phyloP scores from a whole-genome alignment of 179 eudicot species.

The Dionaea muscipula region DNA sequence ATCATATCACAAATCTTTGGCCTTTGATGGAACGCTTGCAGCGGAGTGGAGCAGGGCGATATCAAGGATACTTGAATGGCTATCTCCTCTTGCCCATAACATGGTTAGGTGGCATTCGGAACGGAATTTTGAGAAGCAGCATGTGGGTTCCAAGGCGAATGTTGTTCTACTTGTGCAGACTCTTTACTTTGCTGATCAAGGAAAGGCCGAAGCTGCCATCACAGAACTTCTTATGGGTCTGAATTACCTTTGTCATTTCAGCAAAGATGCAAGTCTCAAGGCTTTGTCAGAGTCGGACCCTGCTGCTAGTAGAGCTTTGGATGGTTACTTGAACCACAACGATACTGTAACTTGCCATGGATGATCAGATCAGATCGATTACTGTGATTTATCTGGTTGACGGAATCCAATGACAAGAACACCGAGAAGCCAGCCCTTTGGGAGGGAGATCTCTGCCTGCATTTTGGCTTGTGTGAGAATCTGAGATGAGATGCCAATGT shows the following conservation, averaged over 20 bases:
- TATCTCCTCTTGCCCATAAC: constrained; percentile 41
- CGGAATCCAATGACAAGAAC: too few species aligned
- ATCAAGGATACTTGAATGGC: constrained; percentile 33
- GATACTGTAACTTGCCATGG: constrained; percentile 24
- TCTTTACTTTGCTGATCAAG: constrained; percentile 31
- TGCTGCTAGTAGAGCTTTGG: constrained; percentile 11
- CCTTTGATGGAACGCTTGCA: constrained; percentile 27
- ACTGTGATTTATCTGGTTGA: too few species aligned
- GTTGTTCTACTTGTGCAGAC: constrained; percentile 35
- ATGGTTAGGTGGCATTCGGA: constrained; percentile 42
- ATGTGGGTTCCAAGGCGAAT: constrained; percentile 21
- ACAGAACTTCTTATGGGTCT: constrained; percentile 35
- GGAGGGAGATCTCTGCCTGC: too few species aligned
- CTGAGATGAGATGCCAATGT: too few species aligned
- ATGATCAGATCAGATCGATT: too few species aligned
- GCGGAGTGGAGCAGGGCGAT: constrained; percentile 32
- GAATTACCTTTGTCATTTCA: constrained; percentile 32
- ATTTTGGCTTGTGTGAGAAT: too few species aligned
- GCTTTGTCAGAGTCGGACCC: constrained; percentile 12
- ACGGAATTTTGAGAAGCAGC: constrained; percentile 36
- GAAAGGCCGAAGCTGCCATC: constrained; percentile 31
- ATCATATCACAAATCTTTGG: constrained; percentile 20
- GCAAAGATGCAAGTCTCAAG: constrained; percentile 20
- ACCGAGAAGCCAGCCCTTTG: too few species aligned
- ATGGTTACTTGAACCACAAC: constrained; percentile 12